phyloP scores from a whole-genome alignment of 331 rosid genomes.

The Prunus yedoensis region DNA sequence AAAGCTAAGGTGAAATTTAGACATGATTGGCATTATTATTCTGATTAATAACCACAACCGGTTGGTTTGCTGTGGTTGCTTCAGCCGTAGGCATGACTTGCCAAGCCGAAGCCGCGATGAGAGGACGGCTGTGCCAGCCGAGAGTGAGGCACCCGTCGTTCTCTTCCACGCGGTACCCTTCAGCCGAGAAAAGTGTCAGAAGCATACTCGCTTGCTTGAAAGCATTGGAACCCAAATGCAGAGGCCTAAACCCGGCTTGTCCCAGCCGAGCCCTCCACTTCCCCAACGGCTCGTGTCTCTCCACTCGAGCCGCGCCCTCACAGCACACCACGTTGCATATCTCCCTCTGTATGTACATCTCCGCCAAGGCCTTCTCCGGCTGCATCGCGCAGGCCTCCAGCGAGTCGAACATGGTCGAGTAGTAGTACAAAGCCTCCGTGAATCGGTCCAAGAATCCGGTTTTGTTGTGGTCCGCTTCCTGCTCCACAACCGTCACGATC shows the following conservation, averaged over 20 bases:
- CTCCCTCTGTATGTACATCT: conserved; percentile 67
- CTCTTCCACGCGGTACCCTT: conserved; percentile 76
- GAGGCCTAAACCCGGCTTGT: conserved; percentile 56
- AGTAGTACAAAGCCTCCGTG: conserved; percentile 78
- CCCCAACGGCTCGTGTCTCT: conserved; percentile 68
- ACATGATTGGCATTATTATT: conserved; percentile 1
- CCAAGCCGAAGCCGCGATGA: conserved; percentile 86
- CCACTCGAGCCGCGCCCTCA: conserved; percentile 67
- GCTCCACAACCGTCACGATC: conserved; percentile 78
- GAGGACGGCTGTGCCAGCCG: conserved; percentile 90
- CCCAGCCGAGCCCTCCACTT: conserved; percentile 61
- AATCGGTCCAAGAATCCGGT: conserved; percentile 77
- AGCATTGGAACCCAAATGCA: conserved; percentile 72
- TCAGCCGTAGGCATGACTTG: conserved; percentile 33
- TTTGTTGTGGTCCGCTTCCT: conserved; percentile 80
- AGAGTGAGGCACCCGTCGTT: conserved; percentile 70
- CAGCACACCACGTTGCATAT: conserved; percentile 76
- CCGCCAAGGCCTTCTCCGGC: conserved; percentile 69
- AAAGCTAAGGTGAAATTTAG: conserved; percentile 5
- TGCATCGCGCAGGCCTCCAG: conserved; percentile 65
- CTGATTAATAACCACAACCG: conserved; percentile 20
- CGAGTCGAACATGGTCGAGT: conserved; percentile 87
- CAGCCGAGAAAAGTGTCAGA: conserved; percentile 69
- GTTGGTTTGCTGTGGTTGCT: not conserved
- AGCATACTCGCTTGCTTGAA: conserved; percentile 82